Evolutionary conservation across 2,329 filamentous ascomycete genomes (phyloP).

Genomic region (Ceratocystis diversiconidia): DNA sequence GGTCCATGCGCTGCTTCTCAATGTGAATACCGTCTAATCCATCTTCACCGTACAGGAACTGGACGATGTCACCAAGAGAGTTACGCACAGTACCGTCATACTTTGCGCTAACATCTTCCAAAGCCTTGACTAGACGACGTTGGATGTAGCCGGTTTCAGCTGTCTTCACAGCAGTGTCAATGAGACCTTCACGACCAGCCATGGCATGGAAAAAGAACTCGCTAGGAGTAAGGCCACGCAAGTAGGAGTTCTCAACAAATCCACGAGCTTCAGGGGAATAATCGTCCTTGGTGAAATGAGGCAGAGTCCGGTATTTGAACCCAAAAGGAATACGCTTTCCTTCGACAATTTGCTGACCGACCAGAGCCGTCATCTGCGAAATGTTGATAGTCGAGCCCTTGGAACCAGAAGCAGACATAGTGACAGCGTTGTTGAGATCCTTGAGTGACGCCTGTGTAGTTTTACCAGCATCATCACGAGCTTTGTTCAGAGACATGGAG

Average conservation of each 20-base stretch:
- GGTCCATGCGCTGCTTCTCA: conserved; percentile 81
- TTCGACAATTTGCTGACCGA: conserved; percentile 96
- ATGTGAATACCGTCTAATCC: conserved; percentile 88
- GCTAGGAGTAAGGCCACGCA: conserved; percentile 83
- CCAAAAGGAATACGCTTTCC: conserved; percentile 98
- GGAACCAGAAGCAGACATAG: conserved; percentile 91
- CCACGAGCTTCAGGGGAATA: conserved; percentile 94
- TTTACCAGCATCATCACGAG: conserved; percentile 91
- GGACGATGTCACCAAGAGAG: conserved; percentile 87
- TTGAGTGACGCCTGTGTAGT: conserved; percentile 85
- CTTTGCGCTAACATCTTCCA: conserved; percentile 94
- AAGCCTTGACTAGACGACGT: conserved; percentile 90
- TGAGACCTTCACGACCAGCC: conserved; percentile 99
- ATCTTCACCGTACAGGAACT: conserved; percentile 96
- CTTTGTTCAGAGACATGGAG: conserved; percentile 82
- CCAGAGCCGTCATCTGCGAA: conserved; percentile 96
- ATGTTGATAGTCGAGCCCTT: conserved; percentile 99
- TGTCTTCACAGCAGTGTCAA: conserved; percentile 98
- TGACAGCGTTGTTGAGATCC: conserved; percentile 89
- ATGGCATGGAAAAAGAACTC: conserved; percentile 99
- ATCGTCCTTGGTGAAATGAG: conserved; percentile 98
- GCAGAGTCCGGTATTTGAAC: conserved; percentile 93
- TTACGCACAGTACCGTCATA: conserved; percentile 97
- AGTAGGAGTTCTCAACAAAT: conserved; percentile 97
- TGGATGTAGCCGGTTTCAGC: conserved; percentile 99